phyloP scores from a whole-genome alignment of 352 stramenopile genomes.

The Lagenidium sp. region DNA sequence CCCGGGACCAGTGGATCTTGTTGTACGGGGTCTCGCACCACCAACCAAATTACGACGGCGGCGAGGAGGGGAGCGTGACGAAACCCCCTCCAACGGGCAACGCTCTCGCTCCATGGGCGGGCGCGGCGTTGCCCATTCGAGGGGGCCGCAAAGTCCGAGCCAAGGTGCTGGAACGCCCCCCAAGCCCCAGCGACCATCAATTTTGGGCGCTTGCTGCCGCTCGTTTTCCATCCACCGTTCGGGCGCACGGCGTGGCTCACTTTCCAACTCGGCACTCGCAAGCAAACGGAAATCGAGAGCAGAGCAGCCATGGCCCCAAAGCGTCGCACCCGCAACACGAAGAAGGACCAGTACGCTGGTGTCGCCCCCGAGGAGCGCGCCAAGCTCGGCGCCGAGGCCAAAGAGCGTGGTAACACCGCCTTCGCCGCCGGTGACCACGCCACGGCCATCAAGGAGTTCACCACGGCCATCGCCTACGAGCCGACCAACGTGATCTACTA shows the following conservation, averaged over 20 bases:
- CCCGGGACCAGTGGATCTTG: no score
- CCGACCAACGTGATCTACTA: slow-evolving; percentile 84
- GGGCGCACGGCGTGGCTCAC: slow-evolving; percentile 4
- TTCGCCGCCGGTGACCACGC: slow-evolving; percentile 70
- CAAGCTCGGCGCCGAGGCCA: slow-evolving; percentile 72
- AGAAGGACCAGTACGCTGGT: slow-evolving; percentile 71
- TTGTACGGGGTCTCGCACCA: no score
- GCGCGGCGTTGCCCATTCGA: no score
- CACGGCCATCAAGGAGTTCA: slow-evolving; percentile 86
- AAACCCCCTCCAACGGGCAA: no score
- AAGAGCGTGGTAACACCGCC: slow-evolving; percentile 78
- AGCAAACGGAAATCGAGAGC: slow-evolving; percentile 16
- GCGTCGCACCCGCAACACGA: slow-evolving; percentile 74
- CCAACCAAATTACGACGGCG: no score
- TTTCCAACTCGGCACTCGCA: slow-evolving; percentile 26
- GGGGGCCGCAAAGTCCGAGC: no score
- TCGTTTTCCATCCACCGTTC: neutral
- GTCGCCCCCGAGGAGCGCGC: slow-evolving; percentile 54
- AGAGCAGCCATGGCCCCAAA: slow-evolving; percentile 79
- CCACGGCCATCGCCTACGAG: slow-evolving; percentile 78
- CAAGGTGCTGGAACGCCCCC: no score
- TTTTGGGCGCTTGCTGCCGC: neutral
- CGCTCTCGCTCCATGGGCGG: no score
- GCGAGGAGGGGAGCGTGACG: no score
- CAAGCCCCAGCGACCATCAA: no score